Evolutionary conservation across 345 rosid species (phyloP).

Genomic region (Acer negundo): DNA sequence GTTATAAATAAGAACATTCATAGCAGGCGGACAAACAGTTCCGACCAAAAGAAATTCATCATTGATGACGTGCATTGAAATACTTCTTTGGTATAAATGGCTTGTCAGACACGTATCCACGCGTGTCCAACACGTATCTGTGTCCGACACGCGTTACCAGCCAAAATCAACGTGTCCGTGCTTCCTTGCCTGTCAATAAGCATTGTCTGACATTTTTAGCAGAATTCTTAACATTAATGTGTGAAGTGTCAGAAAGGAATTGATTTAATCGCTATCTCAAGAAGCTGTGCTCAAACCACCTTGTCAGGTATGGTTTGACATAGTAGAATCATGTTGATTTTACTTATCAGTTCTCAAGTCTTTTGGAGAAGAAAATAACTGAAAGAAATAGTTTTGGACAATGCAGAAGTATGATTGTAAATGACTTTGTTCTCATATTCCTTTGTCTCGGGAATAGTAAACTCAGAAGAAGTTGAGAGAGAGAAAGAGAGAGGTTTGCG

Average conservation of each 20-base stretch:
- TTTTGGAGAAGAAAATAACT: background rate
- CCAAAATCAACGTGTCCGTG: no score
- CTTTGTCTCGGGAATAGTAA: background rate
- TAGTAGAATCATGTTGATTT: background rate
- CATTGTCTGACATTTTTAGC: background rate
- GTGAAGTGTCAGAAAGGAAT: background rate
- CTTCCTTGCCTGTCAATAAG: no score
- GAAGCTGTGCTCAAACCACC: background rate
- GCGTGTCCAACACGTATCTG: no score
- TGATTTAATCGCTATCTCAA: background rate
- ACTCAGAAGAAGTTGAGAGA: background rate
- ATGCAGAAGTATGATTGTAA: background rate
- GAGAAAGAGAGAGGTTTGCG: background rate
- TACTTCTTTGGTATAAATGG: background rate
- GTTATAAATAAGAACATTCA: background rate
- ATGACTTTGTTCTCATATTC: background rate
- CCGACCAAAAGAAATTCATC: background rate
- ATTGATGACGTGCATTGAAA: background rate
- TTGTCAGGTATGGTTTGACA: background rate
- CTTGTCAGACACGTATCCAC: no score
- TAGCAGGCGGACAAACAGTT: background rate
- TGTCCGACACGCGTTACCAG: no score
- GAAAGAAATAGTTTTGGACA: background rate
- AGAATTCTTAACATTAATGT: background rate
- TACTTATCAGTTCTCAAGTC: background rate